phyloP scores from a whole-genome alignment of 805 yeast genomes.

The Candida dendrica region DNA sequence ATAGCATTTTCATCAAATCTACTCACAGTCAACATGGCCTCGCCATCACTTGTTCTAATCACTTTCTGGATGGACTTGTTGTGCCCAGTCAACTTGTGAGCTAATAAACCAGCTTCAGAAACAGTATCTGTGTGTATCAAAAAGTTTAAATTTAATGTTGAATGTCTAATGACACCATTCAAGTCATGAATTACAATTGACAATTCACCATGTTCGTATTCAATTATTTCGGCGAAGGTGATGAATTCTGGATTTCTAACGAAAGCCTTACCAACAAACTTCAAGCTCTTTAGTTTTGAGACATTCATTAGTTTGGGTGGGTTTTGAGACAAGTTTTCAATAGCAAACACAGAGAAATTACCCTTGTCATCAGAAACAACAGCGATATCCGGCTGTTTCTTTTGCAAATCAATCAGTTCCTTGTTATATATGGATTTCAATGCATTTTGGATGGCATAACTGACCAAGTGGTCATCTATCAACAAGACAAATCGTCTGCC shows the following conservation, averaged over 20 bases:
- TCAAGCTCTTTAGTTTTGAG: constrained; percentile 26
- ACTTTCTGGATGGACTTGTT: constrained; percentile 68
- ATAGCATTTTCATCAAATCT: constrained; percentile 56
- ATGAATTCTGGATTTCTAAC: constrained; percentile 25
- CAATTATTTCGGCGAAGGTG: constrained; percentile 27
- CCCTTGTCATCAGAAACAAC: constrained; percentile 37
- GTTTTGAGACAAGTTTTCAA: constrained; percentile 42
- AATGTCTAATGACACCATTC: constrained; percentile 29
- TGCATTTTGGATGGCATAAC: constrained; percentile 15
- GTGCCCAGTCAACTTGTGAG: constrained; percentile 76
- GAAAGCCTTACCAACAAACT: constrained; percentile 18
- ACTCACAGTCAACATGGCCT: constrained; percentile 49
- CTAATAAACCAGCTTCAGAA: constrained; percentile 22
- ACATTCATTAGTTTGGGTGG: constrained; percentile 50
- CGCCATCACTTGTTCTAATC: constrained; percentile 61
- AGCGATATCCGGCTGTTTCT: constrained; percentile 33
- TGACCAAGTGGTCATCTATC: constrained; percentile 32
- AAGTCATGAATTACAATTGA: constrained; percentile 41
- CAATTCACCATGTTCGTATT: constrained; percentile 20
- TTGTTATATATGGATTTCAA: constrained; percentile 9
- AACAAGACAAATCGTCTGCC: constrained; percentile 28
- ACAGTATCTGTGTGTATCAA: constrained; percentile 10
- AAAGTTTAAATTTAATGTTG: constrained; percentile 20
- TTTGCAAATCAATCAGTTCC: constrained; percentile 17
- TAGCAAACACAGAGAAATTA: constrained; percentile 32